A percentile compares a stretch with the other conserved stretches of the same genome.
Evolutionary conservation across 352 stramenopile species (phyloP).

Genomic region (Pythium biforme): DNA sequence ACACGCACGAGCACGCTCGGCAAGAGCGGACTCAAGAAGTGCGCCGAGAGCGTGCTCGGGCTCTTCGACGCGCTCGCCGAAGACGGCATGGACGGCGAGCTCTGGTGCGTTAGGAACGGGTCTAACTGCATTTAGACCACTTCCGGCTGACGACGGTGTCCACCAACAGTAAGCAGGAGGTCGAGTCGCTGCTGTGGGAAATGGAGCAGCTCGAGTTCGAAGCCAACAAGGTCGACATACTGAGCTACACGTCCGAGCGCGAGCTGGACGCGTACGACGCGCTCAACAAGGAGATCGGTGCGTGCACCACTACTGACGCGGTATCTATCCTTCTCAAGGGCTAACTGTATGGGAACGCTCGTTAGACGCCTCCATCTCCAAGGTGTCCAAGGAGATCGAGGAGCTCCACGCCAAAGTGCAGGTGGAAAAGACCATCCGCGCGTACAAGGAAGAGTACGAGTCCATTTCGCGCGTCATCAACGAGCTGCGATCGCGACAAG

Average conservation of each 20-base stretch:
- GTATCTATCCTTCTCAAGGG: no score
- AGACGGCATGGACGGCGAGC: slow-evolving; percentile 54
- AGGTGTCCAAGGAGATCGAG: slow-evolving; percentile 71
- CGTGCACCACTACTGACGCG: no score
- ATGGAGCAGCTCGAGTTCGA: slow-evolving; percentile 85
- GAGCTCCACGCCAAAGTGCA: slow-evolving; percentile 74
- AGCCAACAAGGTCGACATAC: slow-evolving; percentile 76
- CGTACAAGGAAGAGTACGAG: slow-evolving; percentile 90
- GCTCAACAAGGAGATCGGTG: slow-evolving; percentile 77
- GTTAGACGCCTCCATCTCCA: slow-evolving; percentile 59
- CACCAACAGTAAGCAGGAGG: slow-evolving; percentile 48
- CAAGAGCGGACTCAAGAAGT: slow-evolving; percentile 80
- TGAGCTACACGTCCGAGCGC: slow-evolving; percentile 78
- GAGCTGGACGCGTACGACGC: slow-evolving; percentile 82
- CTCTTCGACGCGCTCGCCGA: slow-evolving; percentile 65
- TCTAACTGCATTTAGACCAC: no score
- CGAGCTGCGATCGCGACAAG: slow-evolving; percentile 61
- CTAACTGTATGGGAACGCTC: no score
- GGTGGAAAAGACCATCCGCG: slow-evolving; percentile 68
- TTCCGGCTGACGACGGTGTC: not conserved
- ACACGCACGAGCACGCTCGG: slow-evolving; percentile 78
- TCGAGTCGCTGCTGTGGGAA: slow-evolving; percentile 82
- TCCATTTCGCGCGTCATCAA: slow-evolving; percentile 83
- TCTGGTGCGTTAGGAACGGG: slow-evolving; percentile 32
- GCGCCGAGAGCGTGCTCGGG: slow-evolving; percentile 63